Base-by-base conservation (phyloP, 2,329 filamentous ascomycete genomes). In the Pseudonectria buxi region DNA sequence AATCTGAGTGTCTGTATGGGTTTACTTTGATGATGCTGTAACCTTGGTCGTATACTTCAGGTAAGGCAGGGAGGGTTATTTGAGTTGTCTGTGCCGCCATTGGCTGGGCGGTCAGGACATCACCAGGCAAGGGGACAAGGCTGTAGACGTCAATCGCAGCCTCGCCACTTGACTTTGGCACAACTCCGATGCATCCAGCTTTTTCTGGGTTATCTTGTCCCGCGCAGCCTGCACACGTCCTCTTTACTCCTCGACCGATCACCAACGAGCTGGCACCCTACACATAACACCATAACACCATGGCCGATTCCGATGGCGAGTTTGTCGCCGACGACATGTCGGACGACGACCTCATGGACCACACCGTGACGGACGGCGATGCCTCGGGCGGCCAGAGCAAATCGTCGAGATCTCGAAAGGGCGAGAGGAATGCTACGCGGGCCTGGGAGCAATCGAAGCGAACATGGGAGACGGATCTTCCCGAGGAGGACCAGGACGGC, bases 281-380 rank as follows among this genome's bases (percentile, higher is more conserved):
- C n/a, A n/a, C n/a, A n/a, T n/a, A n/a, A n/a, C 12, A 6, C n/a
- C 10, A 11, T 14, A 9, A 10, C 7, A 11, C 14, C 32, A 86
- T 86, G 82, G 78, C 79, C 37, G 81, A 84, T 61, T 85, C 81
- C 13, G 82, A 86, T 54, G 81, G 76, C 58, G 81, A 85, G 47
- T 85, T 77, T 56, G 71, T 82, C 41, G 74, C 59, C 46, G 73
- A 77, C 40, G 74, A 74, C 50, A 67, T 70, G 56, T 82, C 78
- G 15, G 79, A 82, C 49, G 80, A 83, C 51, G 81, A 82, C 44
- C 68, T 78, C 41, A 64, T 68, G 43, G 66, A 68, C 47, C 65
- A 71, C 48, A 65, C 62, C 28, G 62, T 69, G 45, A 64, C 60
- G 35, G 59, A 65, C 33, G 62, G 60, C 43, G 53, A 60, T 36